Conservation (phyloP, 345 rosid species). For the Eucalyptus rudis region DNA sequence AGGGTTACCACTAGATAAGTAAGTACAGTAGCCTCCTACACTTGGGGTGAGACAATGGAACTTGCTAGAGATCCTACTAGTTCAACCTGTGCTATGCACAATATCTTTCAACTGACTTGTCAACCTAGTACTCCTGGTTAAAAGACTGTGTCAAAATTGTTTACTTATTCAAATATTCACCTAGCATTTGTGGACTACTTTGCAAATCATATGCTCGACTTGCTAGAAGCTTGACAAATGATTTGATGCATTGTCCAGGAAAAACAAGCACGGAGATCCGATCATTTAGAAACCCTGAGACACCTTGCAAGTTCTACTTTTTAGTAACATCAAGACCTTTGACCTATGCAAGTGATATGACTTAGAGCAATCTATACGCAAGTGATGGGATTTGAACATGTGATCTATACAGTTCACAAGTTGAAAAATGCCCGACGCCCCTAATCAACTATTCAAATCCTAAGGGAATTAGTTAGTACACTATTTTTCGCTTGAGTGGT, state of each 20-base stretch:
- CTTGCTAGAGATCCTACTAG: too few relatives aligned
- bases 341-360: not conserved
- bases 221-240: not conserved
- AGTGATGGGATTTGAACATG: not conserved
- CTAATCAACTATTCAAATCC: not conserved
- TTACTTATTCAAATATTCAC: not conserved
- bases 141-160: not conserved
- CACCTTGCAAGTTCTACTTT: too few relatives aligned
- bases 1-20: too few relatives aligned
- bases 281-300: too few relatives aligned
- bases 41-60: too few relatives aligned
- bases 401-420: not conserved
- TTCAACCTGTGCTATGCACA: too few relatives aligned
- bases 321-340: not conserved
- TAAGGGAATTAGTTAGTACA: not conserved
- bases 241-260: not conserved
- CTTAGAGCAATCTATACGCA: not conserved
- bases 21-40: too few relatives aligned
- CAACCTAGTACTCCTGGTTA: too few relatives aligned
- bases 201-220: not conserved
- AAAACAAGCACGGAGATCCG: not conserved
- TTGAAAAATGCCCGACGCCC: not conserved
- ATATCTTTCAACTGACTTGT: too few relatives aligned
- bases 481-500: not conserved
- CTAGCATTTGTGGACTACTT: not conserved